Evolutionary conservation across 2,329 filamentous ascomycete species (phyloP).

Genomic region (Bipolaris cookei): DNA sequence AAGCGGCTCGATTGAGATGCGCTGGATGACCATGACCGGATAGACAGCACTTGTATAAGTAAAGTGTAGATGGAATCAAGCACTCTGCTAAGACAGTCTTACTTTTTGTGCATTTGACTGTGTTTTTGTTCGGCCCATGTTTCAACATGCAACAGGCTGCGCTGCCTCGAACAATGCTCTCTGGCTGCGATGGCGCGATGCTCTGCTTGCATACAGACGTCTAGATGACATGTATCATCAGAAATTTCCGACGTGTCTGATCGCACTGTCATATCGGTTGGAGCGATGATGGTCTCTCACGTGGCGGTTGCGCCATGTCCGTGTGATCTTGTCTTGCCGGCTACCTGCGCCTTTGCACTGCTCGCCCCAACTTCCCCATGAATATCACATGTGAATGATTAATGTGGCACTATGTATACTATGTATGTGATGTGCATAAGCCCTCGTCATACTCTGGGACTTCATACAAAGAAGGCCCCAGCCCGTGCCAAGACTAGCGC

Average conservation of each 20-base stretch:
- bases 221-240: neutral
- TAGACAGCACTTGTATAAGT: slow-evolving; percentile 46
- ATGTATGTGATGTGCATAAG: slow-evolving; percentile 7
- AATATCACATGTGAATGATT: slow-evolving; percentile 1
- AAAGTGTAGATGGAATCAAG: slow-evolving; percentile 48
- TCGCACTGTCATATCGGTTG: neutral
- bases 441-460: neutral
- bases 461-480: slow-evolving; percentile 19
- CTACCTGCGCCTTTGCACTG: neutral
- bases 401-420: neutral
- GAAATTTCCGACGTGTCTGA: neutral
- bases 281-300: neutral
- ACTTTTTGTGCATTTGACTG: neutral
- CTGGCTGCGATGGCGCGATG: neutral
- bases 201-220: neutral
- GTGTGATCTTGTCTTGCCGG: neutral
- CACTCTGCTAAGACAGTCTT: slow-evolving; percentile 29
- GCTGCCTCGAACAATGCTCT: neutral
- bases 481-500: slow-evolving; percentile 28
- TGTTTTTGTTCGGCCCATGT: neutral
- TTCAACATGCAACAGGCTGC: slow-evolving; percentile 2
- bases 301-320: slow-evolving; percentile 10
- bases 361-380: neutral
- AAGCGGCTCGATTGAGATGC: slow-evolving; percentile 47
- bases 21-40: slow-evolving; percentile 15